A percentile compares a stretch with the other conserved stretches of the same genome.
phyloP scores from a whole-genome alignment of 108 stramenopile species.

The Nitzschia sp. region DNA sequence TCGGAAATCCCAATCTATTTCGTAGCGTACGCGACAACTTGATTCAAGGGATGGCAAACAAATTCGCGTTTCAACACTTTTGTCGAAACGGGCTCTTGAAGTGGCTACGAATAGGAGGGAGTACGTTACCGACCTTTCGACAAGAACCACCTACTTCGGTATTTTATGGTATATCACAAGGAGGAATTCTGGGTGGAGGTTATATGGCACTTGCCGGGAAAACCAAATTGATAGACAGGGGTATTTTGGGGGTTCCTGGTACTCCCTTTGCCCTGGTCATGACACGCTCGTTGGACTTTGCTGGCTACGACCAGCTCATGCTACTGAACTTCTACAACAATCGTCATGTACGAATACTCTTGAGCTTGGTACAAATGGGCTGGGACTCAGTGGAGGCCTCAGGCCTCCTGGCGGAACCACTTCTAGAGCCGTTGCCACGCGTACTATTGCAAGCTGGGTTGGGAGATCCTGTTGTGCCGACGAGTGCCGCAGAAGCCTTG shows the following conservation, averaged over 20 bases:
- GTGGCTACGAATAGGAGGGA: conserved; percentile 2
- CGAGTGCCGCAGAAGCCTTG: conserved; percentile 64
- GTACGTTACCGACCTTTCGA: conserved; percentile 1
- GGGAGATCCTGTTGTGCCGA: conserved; percentile 71
- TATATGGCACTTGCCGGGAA: conserved; percentile 49
- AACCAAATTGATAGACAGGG: conserved; percentile 54
- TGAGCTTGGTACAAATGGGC: conserved; percentile 67
- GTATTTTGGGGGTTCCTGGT: conserved; percentile 65
- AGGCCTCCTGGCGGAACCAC: conserved; percentile 52
- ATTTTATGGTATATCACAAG: conserved; percentile 82
- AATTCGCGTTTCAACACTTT: conserved; percentile 58
- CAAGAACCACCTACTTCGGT: conserved; percentile 19
- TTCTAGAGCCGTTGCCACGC: conserved; percentile 37
- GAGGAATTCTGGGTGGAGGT: conserved; percentile 71
- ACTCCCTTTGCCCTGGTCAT: conserved; percentile 75
- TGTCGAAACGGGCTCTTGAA: conserved; percentile 35
- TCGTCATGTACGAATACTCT: conserved; percentile 64
- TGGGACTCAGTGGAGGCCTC: conserved; percentile 74
- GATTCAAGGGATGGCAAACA: conserved; percentile 63
- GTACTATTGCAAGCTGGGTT: conserved; percentile 36
- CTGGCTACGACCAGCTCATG: conserved; percentile 54
- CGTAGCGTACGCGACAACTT: conserved; percentile 50
- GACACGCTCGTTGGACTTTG: conserved; percentile 58
- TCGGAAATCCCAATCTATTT: conserved; percentile 41
- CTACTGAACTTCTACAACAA: conserved; percentile 64